Evolutionary conservation across 2,329 filamentous ascomycete species (phyloP).

Genomic region (Albifimbria verrucaria): DNA sequence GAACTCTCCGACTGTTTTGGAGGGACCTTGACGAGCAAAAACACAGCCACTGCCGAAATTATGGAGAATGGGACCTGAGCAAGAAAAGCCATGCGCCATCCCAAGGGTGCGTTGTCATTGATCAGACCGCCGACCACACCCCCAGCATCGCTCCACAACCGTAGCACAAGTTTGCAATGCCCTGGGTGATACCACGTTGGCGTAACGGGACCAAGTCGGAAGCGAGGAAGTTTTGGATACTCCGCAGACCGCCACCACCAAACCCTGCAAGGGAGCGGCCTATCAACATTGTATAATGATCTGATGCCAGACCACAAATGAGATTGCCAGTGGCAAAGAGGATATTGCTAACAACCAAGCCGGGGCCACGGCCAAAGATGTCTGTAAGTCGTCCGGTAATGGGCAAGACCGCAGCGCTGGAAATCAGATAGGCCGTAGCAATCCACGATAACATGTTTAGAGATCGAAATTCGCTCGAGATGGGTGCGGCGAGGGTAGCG

Average conservation of each 20-base stretch:
- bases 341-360: slow-evolving; percentile 68
- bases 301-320: slow-evolving; percentile 67
- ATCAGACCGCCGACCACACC: too few relatives aligned
- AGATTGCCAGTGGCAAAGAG: slow-evolving; percentile 73
- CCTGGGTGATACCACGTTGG: too few relatives aligned
- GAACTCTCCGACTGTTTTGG: slow-evolving; percentile 64
- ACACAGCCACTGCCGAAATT: too few relatives aligned
- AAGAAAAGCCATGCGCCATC: too few relatives aligned
- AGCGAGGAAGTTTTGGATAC: slow-evolving; percentile 60
- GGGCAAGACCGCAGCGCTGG: slow-evolving; percentile 78
- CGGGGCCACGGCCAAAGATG: slow-evolving; percentile 71
- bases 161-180: too few relatives aligned
- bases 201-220: slow-evolving; percentile 66
- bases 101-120: too few relatives aligned
- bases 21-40: slow-evolving; percentile 63
- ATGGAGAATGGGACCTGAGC: too few relatives aligned
- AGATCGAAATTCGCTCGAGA: slow-evolving; percentile 74
- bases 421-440: slow-evolving; percentile 74
- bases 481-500: slow-evolving; percentile 72
- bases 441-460: slow-evolving; percentile 77
- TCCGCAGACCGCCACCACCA: slow-evolving; percentile 69
- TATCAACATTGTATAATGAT: slow-evolving; percentile 62
- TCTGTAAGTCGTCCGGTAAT: slow-evolving; percentile 79
- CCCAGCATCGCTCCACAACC: too few relatives aligned
- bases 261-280: slow-evolving; percentile 73